Evolutionary conservation across 2,329 filamentous ascomycete species (phyloP).

Genomic region (Sporothrix brunneoviolacea): DNA sequence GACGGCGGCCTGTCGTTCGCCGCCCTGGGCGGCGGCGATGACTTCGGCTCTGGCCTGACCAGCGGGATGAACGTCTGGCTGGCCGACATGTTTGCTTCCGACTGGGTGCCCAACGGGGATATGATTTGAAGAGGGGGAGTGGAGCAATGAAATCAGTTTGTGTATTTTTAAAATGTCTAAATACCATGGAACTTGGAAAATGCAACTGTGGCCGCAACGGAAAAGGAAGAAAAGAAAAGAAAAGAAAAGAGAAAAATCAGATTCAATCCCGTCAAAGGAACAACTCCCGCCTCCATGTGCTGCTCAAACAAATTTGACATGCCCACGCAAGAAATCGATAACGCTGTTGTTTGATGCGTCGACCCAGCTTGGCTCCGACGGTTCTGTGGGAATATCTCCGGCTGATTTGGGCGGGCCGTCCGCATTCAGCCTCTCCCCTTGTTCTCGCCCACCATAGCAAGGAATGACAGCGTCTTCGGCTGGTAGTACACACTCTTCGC

Average conservation of each 20-base stretch:
- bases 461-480: no score
- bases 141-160: no score
- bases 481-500: no score
- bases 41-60: not conserved
- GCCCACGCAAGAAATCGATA: slow-evolving; percentile 23
- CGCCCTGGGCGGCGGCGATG: not conserved
- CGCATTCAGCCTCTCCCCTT: no score
- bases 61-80: not conserved
- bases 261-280: not conserved
- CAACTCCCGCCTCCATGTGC: not conserved
- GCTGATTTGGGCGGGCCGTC: not conserved
- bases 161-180: not conserved
- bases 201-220: no score
- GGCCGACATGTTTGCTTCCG: slow-evolving; percentile 2
- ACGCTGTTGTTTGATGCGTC: slow-evolving; percentile 20
- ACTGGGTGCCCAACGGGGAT: no score
- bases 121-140: no score
- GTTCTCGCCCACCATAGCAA: no score
- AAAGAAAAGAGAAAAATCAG: not conserved
- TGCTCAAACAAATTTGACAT: slow-evolving; percentile 18
- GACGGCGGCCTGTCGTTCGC: not conserved
- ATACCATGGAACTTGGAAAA: not conserved
- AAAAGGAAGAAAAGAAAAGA: not conserved
- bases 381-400: not conserved
- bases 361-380: slow-evolving; percentile 22